Conservation (phyloP, 345 rosid species). For the Salix caprea region DNA sequence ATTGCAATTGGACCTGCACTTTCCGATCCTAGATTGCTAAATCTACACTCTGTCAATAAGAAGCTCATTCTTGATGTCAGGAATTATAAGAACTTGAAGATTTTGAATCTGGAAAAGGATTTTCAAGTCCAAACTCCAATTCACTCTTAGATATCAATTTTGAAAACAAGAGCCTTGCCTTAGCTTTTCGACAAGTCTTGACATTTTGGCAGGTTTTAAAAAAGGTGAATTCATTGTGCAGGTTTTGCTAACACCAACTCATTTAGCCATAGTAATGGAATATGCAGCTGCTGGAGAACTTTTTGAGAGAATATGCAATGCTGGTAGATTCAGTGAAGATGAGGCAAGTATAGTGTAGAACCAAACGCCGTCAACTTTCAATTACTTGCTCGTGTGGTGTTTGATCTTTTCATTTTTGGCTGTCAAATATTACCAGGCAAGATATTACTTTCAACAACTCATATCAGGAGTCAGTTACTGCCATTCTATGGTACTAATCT, state of each 20-base stretch:
- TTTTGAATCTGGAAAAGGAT: not conserved
- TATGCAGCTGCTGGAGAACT: conserved; percentile 26
- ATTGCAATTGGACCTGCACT: not conserved
- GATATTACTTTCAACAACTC: conserved; percentile 25
- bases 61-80: not conserved
- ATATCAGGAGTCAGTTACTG: conserved; percentile 26
- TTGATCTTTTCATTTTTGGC: not conserved
- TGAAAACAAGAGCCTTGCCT: not conserved
- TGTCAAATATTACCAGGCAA: conserved; percentile 12
- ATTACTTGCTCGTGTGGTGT: not conserved
- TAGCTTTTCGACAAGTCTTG: not conserved
- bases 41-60: not conserved
- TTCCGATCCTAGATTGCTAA: not conserved
- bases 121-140: not conserved
- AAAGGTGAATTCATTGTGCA: conserved; percentile 1
- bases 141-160: not conserved
- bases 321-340: conserved; percentile 25
- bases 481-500: conserved; percentile 23
- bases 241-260: conserved; percentile 21
- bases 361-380: not conserved
- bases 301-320: conserved; percentile 26
- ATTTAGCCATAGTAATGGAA: conserved; percentile 30
- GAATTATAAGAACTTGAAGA: not conserved
- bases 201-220: not conserved
- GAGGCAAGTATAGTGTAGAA: not conserved